These are phyloP conservation scores for Teunomyces atbi DNA, from an alignment of 805 yeast genomes.

Conservation along the genomic window DNA sequence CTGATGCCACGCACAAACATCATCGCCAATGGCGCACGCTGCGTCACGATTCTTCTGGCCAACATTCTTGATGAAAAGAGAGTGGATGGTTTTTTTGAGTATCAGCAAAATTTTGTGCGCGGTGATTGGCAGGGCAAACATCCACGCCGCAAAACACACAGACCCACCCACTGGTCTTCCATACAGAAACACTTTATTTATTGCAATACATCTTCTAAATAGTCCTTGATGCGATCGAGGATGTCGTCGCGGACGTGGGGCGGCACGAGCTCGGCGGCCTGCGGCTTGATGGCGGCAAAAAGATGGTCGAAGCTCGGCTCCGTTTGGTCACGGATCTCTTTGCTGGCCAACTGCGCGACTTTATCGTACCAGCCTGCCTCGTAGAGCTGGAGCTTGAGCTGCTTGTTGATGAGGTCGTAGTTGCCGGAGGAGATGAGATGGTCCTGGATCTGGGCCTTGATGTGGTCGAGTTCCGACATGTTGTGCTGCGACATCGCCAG, in stretches of 20 bases:
- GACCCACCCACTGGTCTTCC: neutral
- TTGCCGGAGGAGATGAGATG: constrained; percentile 75
- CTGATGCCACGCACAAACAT: constrained; percentile 27
- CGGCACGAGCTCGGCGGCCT: constrained; percentile 72
- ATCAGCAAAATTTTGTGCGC: constrained; percentile 6
- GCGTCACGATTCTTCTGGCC: neutral
- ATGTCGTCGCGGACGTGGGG: constrained; percentile 59
- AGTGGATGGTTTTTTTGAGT: neutral
- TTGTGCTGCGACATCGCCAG: neutral
- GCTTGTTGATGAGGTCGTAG: constrained; percentile 69
- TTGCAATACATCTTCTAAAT: constrained; percentile 44
- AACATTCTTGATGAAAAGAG: neutral
- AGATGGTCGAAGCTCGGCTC: constrained; percentile 49
- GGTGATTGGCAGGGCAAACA: constrained; percentile 1
- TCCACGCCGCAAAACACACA: neutral
- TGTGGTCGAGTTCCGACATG: constrained; percentile 36
- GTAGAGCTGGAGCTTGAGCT: constrained; percentile 60
- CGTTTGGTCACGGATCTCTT: constrained; percentile 43
- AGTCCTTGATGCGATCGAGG: constrained; percentile 54
- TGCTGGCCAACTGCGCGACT: constrained; percentile 56
- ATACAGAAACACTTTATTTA: neutral
- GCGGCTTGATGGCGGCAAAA: constrained; percentile 53
- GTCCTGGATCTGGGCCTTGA: constrained; percentile 64
- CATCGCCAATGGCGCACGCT: constrained; percentile 12
- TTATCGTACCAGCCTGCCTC: constrained; percentile 87